Percentiles rank a stretch among this genome's conserved stretches.
Evolutionary conservation across 768 basidiomycete species (phyloP).

Genomic region (Polyporus arcularius): DNA sequence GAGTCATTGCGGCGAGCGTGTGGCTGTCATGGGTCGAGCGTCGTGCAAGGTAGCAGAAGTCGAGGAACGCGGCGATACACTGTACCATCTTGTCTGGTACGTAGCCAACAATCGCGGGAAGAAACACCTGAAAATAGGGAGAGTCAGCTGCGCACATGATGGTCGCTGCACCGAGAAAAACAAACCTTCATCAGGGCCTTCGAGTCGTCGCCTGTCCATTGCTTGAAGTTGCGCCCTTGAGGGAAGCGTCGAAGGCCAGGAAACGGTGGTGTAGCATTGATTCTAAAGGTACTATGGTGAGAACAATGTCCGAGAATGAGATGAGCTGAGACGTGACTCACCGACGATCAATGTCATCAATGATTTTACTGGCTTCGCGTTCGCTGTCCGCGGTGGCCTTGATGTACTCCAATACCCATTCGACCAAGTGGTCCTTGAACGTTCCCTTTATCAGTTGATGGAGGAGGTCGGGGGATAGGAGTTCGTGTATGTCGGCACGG

Average conservation of each 20-base stretch:
- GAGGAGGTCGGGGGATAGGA: slow-evolving; percentile 19
- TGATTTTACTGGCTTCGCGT: not conserved
- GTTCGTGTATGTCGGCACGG: slow-evolving; percentile 23
- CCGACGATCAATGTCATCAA: slow-evolving; percentile 19
- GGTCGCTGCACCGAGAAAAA: not conserved
- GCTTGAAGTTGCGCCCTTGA: slow-evolving; percentile 27
- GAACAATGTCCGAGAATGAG: too few relatives aligned
- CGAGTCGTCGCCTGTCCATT: slow-evolving; percentile 32
- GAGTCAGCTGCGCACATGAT: not conserved
- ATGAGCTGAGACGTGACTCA: not conserved
- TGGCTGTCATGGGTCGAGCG: not conserved
- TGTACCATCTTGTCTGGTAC: slow-evolving; percentile 20
- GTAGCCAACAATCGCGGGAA: slow-evolving; percentile 21
- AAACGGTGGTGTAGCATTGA: slow-evolving; percentile 23
- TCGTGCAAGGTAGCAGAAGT: slow-evolving; percentile 28
- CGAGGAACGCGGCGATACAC: slow-evolving; percentile 16
- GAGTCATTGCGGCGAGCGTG: not conserved
- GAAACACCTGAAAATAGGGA: slow-evolving; percentile 22
- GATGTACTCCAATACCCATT: slow-evolving; percentile 19
- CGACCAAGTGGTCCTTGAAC: slow-evolving; percentile 26
- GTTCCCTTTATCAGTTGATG: slow-evolving; percentile 27
- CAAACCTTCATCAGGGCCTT: slow-evolving; percentile 31
- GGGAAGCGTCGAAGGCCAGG: slow-evolving; percentile 24
- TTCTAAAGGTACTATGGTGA: slow-evolving; percentile 1
- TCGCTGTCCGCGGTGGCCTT: not conserved